phyloP scores from a whole-genome alignment of 2,329 filamentous ascomycete species.

The Phaeosphaeria sp. region DNA sequence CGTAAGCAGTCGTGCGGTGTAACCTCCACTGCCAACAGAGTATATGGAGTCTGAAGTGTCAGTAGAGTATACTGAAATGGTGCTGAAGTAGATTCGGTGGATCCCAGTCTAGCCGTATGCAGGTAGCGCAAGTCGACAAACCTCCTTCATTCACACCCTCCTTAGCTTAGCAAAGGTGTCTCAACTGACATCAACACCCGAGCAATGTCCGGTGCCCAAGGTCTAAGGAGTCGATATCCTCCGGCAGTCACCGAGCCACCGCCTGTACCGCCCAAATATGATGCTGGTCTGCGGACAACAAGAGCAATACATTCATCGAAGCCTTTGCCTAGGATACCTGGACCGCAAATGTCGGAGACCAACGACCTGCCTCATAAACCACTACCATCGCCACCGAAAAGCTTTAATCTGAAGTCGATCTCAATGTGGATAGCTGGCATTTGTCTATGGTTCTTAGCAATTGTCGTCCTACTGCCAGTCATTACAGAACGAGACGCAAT shows the following conservation, averaged over 20 bases:
- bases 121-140: not conserved
- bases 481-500: constrained; percentile 38
- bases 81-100: no score
- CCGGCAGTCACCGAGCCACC: not conserved
- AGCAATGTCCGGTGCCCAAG: not conserved
- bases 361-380: constrained; percentile 11
- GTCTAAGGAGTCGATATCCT: not conserved
- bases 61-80: no score
- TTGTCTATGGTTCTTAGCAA: constrained; percentile 28
- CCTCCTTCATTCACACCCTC: not conserved
- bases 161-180: no score
- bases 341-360: no score
- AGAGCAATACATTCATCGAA: no score
- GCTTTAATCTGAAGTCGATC: constrained; percentile 2
- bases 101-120: not conserved
- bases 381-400: constrained; percentile 16
- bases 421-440: constrained; percentile 23
- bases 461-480: constrained; percentile 34
- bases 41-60: no score
- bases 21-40: no score
- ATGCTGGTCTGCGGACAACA: no score
- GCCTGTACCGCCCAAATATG: not conserved
- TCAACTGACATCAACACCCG: not conserved
- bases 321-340: constrained; percentile 18
- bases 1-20: no score